A percentile compares a stretch with the other conserved stretches of the same genome.
These are phyloP conservation scores for Trametes maxima DNA, from an alignment of 768 basidiomycete genomes.

Conservation along the genomic window DNA sequence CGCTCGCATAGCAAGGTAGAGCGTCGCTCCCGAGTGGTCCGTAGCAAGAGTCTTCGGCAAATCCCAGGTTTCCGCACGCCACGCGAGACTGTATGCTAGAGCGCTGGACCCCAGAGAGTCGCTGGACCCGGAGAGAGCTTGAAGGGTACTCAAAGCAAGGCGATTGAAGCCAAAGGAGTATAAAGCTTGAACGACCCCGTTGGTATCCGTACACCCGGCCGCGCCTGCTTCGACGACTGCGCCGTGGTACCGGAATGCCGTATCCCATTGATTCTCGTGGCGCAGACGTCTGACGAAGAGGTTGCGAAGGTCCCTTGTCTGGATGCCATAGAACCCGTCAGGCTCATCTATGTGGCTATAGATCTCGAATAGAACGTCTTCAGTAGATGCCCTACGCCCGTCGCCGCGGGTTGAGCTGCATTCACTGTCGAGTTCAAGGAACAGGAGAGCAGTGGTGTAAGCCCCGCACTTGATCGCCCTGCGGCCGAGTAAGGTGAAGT, in stretches of 20 bases:
- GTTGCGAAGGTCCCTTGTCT: constrained; percentile 71
- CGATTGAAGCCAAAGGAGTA: constrained; percentile 89
- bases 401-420: constrained; percentile 25
- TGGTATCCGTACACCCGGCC: constrained; percentile 44
- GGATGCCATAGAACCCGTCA: constrained; percentile 96
- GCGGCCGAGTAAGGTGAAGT: constrained; percentile 69
- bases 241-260: constrained; percentile 88
- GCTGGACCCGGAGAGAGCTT: constrained; percentile 2
- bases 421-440: constrained; percentile 79
- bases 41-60: constrained; percentile 63
- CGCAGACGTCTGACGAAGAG: constrained; percentile 86
- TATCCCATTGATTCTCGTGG: constrained; percentile 92
- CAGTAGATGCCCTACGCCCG: constrained; percentile 42
- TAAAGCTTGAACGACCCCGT: constrained; percentile 77
- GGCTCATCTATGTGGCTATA: constrained; percentile 97
- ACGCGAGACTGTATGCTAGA: constrained; percentile 76
- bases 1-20: constrained; percentile 81
- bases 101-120: constrained; percentile 31
- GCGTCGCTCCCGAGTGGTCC: constrained; percentile 51
- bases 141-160: constrained; percentile 69
- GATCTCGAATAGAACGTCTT: constrained; percentile 85
- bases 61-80: constrained; percentile 97
- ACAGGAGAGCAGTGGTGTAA: constrained; percentile 88
- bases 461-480: constrained; percentile 79
- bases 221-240: constrained; percentile 73